A percentile compares a stretch with the other conserved stretches of the same genome.
Evolutionary conservation across 345 rosid genomes (phyloP).

Genomic region (Sonneratia alba): DNA sequence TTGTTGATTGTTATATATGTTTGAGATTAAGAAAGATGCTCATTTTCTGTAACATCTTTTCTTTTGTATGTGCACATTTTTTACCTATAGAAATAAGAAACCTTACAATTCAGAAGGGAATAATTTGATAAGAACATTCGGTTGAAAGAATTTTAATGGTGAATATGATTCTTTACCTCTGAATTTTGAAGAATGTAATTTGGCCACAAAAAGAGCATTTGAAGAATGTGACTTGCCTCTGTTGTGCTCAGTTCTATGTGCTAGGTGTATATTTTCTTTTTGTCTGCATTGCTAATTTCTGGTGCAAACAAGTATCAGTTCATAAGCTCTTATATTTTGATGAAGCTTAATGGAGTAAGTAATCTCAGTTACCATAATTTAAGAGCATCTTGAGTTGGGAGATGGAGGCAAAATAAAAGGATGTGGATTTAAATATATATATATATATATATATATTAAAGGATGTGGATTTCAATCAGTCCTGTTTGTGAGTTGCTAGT

Average conservation of each 20-base stretch:
- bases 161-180: too few relatives aligned
- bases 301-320: not conserved
- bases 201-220: too few relatives aligned
- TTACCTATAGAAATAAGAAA: not conserved
- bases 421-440: too few relatives aligned
- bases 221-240: too few relatives aligned
- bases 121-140: too few relatives aligned
- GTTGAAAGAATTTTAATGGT: too few relatives aligned
- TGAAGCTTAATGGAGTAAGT: not conserved
- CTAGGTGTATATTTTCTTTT: not conserved
- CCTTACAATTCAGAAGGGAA: not conserved
- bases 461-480: too few relatives aligned
- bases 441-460: too few relatives aligned
- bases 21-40: not conserved
- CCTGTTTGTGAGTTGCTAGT: too few relatives aligned
- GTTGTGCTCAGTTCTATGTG: not conserved
- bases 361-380: too few relatives aligned
- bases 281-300: not conserved
- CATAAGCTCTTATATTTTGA: not conserved
- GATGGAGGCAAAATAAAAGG: not conserved
- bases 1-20: not conserved
- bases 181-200: too few relatives aligned
- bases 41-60: not conserved
- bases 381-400: too few relatives aligned
- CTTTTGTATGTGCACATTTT: not conserved